Base-by-base conservation (phyloP, 495 filamentous ascomycete species). In the Aspergillus funiculosus region DNA sequence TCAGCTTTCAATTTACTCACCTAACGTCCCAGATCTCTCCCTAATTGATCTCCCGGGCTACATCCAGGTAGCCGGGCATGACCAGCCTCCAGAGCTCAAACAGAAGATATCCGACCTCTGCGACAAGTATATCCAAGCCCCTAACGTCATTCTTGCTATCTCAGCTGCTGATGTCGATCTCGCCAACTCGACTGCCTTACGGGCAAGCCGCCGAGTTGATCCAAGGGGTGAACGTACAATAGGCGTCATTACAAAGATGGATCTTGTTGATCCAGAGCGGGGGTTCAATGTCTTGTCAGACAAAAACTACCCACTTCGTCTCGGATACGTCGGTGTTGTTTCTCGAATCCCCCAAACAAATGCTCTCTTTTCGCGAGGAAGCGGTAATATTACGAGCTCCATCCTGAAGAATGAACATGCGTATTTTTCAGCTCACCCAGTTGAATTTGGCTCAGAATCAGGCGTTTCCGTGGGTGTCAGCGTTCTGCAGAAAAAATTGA, bases 191-290 rank as follows among this genome's bases (percentile, higher is more conserved):
- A 91, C 92, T 3, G 90, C 92, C 8, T 71, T 99, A 20, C 76
- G 91, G 45, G 89, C 92, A 19, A 95, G 89, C 58, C 77, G 94
- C 43, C 75, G 89, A 45, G 90, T 97, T 8, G 92, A 99, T 59
- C 94, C 94, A 3, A 73, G 94, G 40, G 92, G 92, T 19, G 94
- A 99, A 62, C 74, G 92, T 41, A 99, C 92, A 2, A 97, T 99
- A 58, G 92, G 92, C 27, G 92, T 99, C 17, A 85, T 99, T 18
- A 99, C 92, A 18, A 99, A 99, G 69, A 95, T 99, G 91, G 92
- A 99, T 60, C 77, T 99, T 15, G 89, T 99, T 14, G 89, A 95
- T 45, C 78, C 92, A 9, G 71, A 72, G 14, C 80, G 92, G 46
- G 92, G 89, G 11, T 74, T 77, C 11, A 73, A 75, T 22, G 86